Evolutionary conservation across 805 yeast genomes (phyloP).

Genomic region (Debaryomyces maramus): DNA sequence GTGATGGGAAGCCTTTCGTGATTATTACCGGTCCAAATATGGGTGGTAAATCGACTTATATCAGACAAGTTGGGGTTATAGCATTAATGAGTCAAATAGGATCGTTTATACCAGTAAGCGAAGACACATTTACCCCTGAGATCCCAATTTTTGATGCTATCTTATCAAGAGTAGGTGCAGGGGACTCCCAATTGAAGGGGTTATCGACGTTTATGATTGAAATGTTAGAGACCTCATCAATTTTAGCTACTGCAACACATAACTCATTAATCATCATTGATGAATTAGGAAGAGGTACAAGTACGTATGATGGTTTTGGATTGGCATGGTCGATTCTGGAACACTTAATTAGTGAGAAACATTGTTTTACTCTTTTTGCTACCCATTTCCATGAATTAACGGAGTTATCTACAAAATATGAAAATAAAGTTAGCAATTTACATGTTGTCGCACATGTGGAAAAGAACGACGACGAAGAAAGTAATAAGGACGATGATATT

Average conservation of each 20-base stretch:
- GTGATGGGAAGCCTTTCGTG: constrained; percentile 57
- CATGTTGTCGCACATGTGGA: constrained; percentile 94
- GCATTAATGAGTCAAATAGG: constrained; percentile 88
- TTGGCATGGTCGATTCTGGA: constrained; percentile 96
- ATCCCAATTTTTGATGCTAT: constrained; percentile 86
- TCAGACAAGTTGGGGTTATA: constrained; percentile 85
- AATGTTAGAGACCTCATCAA: constrained; percentile 91
- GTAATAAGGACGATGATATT: constrained; percentile 56
- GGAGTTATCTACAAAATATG: constrained; percentile 60
- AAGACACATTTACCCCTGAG: constrained; percentile 51
- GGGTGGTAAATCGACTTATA: constrained; percentile 97
- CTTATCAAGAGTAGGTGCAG: constrained; percentile 97
- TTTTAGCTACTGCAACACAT: constrained; percentile 72
- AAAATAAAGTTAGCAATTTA: constrained; percentile 66
- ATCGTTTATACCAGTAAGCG: constrained; percentile 74
- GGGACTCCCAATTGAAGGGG: constrained; percentile 96
- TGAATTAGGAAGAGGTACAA: constrained; percentile 93
- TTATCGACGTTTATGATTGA: constrained; percentile 91
- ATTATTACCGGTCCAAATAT: constrained; percentile 95
- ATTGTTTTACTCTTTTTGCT: constrained; percentile 86
- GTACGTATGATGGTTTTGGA: constrained; percentile 93
- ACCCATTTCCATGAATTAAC: constrained; percentile 98
- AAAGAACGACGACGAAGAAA: constrained; percentile 33
- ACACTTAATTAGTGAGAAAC: constrained; percentile 66
- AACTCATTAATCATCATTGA: constrained; percentile 87